A percentile compares a stretch with the other conserved stretches of the same genome.
Conservation (phyloP, 495 filamentous ascomycete species). For the Penicillium macrosclerotiorum region DNA sequence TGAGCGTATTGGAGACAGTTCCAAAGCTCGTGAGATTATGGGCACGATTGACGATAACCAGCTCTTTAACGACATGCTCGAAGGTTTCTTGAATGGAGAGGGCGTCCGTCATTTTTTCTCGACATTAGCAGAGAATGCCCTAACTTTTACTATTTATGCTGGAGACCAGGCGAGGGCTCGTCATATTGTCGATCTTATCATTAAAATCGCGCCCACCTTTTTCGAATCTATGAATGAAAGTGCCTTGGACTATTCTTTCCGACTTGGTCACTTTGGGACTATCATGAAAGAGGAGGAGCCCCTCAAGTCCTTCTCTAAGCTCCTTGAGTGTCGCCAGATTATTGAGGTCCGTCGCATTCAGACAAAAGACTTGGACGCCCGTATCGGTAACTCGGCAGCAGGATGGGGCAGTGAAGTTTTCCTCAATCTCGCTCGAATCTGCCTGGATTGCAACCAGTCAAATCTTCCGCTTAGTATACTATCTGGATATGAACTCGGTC, state of each 20-base stretch:
- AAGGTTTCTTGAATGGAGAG: slow-evolving; percentile 9
- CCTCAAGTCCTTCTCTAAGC: slow-evolving; percentile 12
- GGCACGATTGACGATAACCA: slow-evolving; percentile 21
- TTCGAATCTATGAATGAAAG: slow-evolving; percentile 14
- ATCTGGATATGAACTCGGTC: slow-evolving; percentile 14
- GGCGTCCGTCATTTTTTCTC: slow-evolving; percentile 6
- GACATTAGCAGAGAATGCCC: slow-evolving; percentile 11
- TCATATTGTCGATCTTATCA: slow-evolving; percentile 13
- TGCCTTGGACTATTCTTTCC: slow-evolving; percentile 10
- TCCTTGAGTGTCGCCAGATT: slow-evolving; percentile 17
- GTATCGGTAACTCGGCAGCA: slow-evolving; percentile 7
- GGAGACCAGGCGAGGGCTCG: slow-evolving; percentile 15
- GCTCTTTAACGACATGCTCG: slow-evolving; percentile 17
- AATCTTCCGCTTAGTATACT: slow-evolving; percentile 3
- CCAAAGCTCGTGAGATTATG: slow-evolving; percentile 13
- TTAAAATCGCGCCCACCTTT: slow-evolving; percentile 14
- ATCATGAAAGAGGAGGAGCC: slow-evolving; percentile 19
- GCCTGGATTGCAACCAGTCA: slow-evolving; percentile 1
- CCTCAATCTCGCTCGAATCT: slow-evolving; percentile 19
- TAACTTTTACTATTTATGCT: slow-evolving; percentile 9
- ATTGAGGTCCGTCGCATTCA: slow-evolving; percentile 18
- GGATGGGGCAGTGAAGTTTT: slow-evolving; percentile 15
- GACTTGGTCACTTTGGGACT: slow-evolving; percentile 8
- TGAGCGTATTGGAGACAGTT: slow-evolving; percentile 16
- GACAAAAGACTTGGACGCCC: slow-evolving; percentile 20